Conservation (phyloP, 2,329 filamentous ascomycete genomes). For the Epichloe coenophiala region DNA sequence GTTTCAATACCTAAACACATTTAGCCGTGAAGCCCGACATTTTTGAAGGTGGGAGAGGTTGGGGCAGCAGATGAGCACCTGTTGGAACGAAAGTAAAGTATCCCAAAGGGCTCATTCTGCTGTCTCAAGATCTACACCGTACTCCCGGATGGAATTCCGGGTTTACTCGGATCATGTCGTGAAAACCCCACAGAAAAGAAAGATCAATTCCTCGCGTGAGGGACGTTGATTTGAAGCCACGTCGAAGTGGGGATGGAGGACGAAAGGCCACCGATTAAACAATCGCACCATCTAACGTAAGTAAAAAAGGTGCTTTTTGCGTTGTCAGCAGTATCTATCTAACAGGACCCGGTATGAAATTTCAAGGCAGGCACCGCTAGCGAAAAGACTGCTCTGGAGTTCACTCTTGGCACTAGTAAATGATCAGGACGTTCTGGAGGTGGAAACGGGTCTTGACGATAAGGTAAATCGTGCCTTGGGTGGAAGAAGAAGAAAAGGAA, state of each 20-base stretch:
- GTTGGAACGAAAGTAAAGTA: neutral
- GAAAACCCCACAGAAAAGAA: neutral
- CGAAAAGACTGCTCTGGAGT: slow-evolving; percentile 70
- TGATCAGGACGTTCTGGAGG: slow-evolving; percentile 74
- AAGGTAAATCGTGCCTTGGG: slow-evolving; percentile 71
- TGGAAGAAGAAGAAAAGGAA: slow-evolving; percentile 23
- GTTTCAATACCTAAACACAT: slow-evolving; percentile 5
- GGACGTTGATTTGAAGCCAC: neutral
- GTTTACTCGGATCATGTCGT: neutral
- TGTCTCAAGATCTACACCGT: neutral
- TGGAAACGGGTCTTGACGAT: slow-evolving; percentile 70
- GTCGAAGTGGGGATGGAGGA: neutral
- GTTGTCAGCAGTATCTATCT: slow-evolving; percentile 95
- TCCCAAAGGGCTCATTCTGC: neutral
- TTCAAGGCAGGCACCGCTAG: slow-evolving; percentile 79
- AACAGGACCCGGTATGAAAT: slow-evolving; percentile 67
- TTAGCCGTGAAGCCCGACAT: slow-evolving; percentile 8
- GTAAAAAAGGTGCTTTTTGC: neutral
- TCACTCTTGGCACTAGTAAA: slow-evolving; percentile 79
- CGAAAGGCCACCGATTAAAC: neutral
- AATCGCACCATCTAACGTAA: neutral
- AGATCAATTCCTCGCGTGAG: neutral
- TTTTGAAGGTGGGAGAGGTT: neutral
- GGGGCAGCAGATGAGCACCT: neutral
- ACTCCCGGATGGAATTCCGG: neutral